Evolutionary conservation across 805 yeast species (phyloP), one percentile per base, ranked within the genome.

Genomic region (Scheffersomyces spartinae): DNA sequence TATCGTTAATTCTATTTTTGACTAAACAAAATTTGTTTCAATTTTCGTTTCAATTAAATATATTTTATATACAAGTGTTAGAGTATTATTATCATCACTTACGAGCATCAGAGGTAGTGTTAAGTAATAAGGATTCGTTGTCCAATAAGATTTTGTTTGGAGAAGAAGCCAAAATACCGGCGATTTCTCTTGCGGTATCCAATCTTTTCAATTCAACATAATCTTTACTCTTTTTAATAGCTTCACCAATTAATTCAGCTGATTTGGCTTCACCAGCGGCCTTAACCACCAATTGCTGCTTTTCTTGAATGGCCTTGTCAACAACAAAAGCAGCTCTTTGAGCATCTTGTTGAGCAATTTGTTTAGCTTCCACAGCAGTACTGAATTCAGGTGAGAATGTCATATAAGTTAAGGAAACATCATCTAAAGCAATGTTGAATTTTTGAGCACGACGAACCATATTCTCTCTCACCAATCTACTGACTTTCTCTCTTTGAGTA

Each of bases 261-360:
- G 95, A 81, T 50, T 83, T 75, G 38, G 98, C 98, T 61, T 91
- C 98, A 73, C 98, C 98, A 53, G 84, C 82, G 8, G 98, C 97
- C 55, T 80, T 84, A 30, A 91, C 96, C 36, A 91, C 94, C 63
- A 84, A 68, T 49, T 93, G 94, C 58, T 91, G 97, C 54, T 91
- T 91, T 61, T 91, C 97, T 58, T 91, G 98, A 42, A 82, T 74
- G 6, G 98, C 98, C 51, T 85, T 83, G 54, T 91, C 98, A 27
- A 91, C 98, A 21, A 91, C 66, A 41, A 86, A 91, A 1, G 97
- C 96, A 6, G 98, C 97, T 54, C 94, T 77, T 60, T 91, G 96
- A 12, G 98, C 97, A 51, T 91, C 98, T 64, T 91, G 98, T 56
- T 91, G 98, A 15, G 98, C 97, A 56, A 91, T 91, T 64, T 91